phyloP scores from a whole-genome alignment of 192 early-diverging fungal species.

The Backusella tarrabulga region DNA sequence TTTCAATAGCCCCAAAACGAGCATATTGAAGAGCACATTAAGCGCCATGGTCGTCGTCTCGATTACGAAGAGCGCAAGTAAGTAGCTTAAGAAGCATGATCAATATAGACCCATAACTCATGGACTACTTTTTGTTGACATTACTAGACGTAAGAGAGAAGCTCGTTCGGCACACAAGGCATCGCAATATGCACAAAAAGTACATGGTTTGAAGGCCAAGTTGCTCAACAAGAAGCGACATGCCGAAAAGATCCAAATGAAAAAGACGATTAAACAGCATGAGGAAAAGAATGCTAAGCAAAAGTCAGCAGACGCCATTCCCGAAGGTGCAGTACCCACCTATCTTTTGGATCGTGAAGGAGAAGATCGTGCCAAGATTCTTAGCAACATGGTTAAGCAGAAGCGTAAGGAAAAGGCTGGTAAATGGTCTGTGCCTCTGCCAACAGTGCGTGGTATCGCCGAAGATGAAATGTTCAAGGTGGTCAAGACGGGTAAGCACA shows the following conservation, averaged over 20 bases:
- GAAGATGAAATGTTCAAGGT: conserved; percentile 99
- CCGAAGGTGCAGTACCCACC: conserved; percentile 95
- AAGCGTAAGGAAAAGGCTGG: conserved; percentile 99
- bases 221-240: conserved; percentile 98
- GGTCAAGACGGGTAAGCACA: conserved; percentile 88
- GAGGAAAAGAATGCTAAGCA: conserved; percentile 96
- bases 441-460: conserved; percentile 97
- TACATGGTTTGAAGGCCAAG: conserved; percentile 97
- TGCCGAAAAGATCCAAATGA: conserved; percentile 99
- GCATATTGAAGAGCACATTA: conserved; percentile 98
- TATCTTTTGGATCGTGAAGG: conserved; percentile 99
- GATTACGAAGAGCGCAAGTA: conserved; percentile 95
- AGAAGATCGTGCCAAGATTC: conserved; percentile 93
- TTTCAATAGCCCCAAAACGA: conserved; percentile 80
- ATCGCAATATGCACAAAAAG: conserved; percentile 91
- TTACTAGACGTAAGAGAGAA: conserved; percentile 85
- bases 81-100: not conserved
- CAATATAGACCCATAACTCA: not conserved
- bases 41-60: conserved; percentile 92
- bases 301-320: conserved; percentile 86
- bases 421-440: conserved; percentile 96
- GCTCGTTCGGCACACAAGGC: conserved; percentile 92
- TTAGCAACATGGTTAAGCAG: conserved; percentile 99
- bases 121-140: not conserved
- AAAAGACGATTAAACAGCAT: conserved; percentile 99